Evolutionary conservation across 768 basidiomycete genomes (phyloP).

Genomic region (Sutorius australiensis): DNA sequence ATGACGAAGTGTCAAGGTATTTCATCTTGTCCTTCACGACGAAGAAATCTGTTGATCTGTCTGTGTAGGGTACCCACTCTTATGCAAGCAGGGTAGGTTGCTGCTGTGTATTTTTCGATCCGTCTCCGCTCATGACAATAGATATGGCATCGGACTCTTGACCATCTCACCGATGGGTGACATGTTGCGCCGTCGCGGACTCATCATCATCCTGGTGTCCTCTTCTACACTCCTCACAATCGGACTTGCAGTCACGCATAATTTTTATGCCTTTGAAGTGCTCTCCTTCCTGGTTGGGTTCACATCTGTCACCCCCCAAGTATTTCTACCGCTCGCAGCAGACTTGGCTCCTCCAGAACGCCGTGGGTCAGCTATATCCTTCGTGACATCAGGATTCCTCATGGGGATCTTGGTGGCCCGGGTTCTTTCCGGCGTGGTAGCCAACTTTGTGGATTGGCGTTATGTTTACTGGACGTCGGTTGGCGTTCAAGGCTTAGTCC

Average conservation of each 20-base stretch:
- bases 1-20: slow-evolving; percentile 32
- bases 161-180: slow-evolving; percentile 45
- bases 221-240: slow-evolving; percentile 35
- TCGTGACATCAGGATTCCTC: slow-evolving; percentile 27
- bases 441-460: slow-evolving; percentile 38
- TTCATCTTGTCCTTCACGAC: neutral
- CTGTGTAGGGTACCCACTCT: slow-evolving; percentile 53
- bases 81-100: slow-evolving; percentile 56
- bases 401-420: slow-evolving; percentile 26
- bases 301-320: slow-evolving; percentile 37
- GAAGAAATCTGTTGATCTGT: neutral
- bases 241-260: slow-evolving; percentile 35
- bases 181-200: slow-evolving; percentile 39
- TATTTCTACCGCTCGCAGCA: slow-evolving; percentile 39
- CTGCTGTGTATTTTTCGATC: neutral
- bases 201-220: slow-evolving; percentile 36
- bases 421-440: slow-evolving; percentile 37
- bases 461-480: slow-evolving; percentile 41
- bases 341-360: slow-evolving; percentile 37
- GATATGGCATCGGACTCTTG: slow-evolving; percentile 33
- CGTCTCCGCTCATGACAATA: neutral
- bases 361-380: slow-evolving; percentile 22
- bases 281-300: slow-evolving; percentile 38
- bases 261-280: slow-evolving; percentile 30
- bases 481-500: slow-evolving; percentile 27